A percentile compares a stretch with the other conserved stretches of the same genome.
Evolutionary conservation across 176 grass and related monocot genomes (phyloP).

Genomic region (Aegilops tauschii): DNA sequence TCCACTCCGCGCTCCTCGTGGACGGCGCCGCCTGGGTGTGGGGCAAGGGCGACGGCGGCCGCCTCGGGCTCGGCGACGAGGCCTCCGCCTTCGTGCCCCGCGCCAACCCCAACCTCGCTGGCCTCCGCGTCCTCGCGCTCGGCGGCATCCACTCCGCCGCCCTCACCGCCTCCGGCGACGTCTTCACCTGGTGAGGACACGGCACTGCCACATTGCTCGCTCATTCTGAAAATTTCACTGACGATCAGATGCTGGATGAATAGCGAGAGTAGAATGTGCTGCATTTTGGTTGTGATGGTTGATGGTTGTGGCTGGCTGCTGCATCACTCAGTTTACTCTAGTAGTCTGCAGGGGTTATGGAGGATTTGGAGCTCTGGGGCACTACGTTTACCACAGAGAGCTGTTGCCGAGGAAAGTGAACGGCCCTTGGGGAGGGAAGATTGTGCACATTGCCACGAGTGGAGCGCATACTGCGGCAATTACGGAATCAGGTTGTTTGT

Average conservation of each 20-base stretch:
- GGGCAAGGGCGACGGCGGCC: constrained; percentile 91
- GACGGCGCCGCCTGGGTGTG: constrained; percentile 75
- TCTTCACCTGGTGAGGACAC: constrained; percentile 84
- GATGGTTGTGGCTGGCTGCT: constrained; percentile 25
- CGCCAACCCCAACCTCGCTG: constrained; percentile 66
- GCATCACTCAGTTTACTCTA: constrained; percentile 65
- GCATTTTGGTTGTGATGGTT: constrained; percentile 17
- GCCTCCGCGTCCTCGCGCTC: constrained; percentile 53
- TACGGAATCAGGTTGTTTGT: constrained; percentile 50
- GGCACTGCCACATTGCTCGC: constrained; percentile 19
- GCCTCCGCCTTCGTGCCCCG: constrained; percentile 59
- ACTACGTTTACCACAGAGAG: constrained; percentile 88
- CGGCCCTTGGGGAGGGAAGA: constrained; percentile 67
- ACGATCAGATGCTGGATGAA: not conserved
- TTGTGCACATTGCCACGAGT: constrained; percentile 80
- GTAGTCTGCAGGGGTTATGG: constrained; percentile 98
- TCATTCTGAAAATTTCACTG: not conserved
- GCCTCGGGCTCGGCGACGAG: constrained; percentile 79
- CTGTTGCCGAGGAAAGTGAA: constrained; percentile 69
- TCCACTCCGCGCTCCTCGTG: constrained; percentile 74
- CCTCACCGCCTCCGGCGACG: constrained; percentile 62
- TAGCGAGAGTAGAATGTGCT: not conserved
- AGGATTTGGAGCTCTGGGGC: constrained; percentile 97
- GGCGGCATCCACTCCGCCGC: constrained; percentile 92
- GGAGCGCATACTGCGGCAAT: constrained; percentile 87